A percentile compares a stretch with the other conserved stretches of the same genome.
Conservation (phyloP, 805 yeast species). For the Metschnikowia peoriensis region DNA sequence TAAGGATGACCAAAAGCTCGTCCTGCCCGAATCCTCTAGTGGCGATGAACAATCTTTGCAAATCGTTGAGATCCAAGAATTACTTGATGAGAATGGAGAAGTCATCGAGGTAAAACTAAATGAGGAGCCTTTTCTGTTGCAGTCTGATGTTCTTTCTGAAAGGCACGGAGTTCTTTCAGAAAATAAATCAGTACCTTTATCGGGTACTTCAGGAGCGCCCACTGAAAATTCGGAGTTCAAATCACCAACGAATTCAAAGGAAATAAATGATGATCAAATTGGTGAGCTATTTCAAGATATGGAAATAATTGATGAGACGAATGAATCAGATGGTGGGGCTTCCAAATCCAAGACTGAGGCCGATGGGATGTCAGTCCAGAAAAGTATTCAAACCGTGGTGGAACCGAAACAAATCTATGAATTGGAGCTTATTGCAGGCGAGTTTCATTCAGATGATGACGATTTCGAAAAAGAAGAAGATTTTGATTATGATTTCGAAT, state of each 20-base stretch:
- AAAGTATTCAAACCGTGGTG: not conserved
- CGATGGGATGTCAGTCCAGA: not conserved
- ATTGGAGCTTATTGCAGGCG: conserved; percentile 54
- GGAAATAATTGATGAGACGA: conserved; percentile 22
- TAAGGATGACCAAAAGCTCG: not conserved
- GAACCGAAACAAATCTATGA: conserved; percentile 38
- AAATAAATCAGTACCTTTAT: not conserved
- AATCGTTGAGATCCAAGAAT: conserved; percentile 78
- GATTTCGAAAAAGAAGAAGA: not conserved
- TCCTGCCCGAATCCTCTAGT: conserved; percentile 8
- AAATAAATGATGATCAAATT: conserved; percentile 20
- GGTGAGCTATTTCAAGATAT: conserved; percentile 34
- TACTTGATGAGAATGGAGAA: conserved; percentile 78
- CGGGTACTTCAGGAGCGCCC: no score
- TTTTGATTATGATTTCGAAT: conserved; percentile 10
- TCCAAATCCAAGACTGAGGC: not conserved
- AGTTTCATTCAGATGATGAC: conserved; percentile 23
- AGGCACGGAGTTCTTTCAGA: not conserved
- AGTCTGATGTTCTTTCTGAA: not conserved
- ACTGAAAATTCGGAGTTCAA: not conserved
- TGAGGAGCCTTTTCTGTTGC: conserved; percentile 10
- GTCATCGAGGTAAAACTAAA: conserved; percentile 41
- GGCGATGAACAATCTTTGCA: conserved; percentile 50
- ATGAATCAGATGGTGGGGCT: not conserved
- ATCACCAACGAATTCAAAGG: not conserved